Conservation (phyloP, 179 eudicot genomes). For the Camellia oleifera region DNA sequence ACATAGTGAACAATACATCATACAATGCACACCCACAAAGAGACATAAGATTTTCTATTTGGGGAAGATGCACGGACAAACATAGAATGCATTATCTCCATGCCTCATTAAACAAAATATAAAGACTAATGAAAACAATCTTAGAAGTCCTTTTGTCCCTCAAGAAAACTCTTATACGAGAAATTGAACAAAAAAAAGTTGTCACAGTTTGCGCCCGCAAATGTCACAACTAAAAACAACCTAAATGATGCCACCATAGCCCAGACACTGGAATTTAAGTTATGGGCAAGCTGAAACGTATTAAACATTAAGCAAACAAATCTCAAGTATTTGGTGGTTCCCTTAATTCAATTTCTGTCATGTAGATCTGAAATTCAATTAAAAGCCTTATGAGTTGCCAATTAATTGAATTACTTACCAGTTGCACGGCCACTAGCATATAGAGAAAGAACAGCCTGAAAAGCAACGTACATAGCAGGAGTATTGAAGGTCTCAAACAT, state of each 20-base stretch:
- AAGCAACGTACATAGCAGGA: conserved; percentile 81
- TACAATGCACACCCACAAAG: background rate
- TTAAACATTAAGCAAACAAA: background rate
- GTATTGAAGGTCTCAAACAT: conserved; percentile 44
- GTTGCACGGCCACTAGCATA: conserved; percentile 89
- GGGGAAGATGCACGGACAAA: background rate
- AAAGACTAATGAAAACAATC: background rate
- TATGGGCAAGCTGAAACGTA: background rate
- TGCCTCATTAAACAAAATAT: background rate
- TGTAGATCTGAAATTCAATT: background rate
- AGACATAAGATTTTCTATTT: background rate
- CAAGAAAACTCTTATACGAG: background rate
- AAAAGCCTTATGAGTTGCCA: background rate
- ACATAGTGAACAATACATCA: background rate
- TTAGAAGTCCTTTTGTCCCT: background rate
- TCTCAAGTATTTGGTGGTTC: background rate
- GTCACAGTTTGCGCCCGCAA: background rate
- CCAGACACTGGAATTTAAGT: background rate
- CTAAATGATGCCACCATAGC: background rate
- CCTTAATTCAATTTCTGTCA: background rate
- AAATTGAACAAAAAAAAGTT: background rate
- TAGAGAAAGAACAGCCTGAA: conserved; percentile 76
- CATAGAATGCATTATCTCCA: conserved; percentile 1
- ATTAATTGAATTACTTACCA: conserved; percentile 33
- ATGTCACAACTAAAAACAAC: background rate